Conservation (phyloP, 352 stramenopile species). For the Pythium pectinolyticum region DNA sequence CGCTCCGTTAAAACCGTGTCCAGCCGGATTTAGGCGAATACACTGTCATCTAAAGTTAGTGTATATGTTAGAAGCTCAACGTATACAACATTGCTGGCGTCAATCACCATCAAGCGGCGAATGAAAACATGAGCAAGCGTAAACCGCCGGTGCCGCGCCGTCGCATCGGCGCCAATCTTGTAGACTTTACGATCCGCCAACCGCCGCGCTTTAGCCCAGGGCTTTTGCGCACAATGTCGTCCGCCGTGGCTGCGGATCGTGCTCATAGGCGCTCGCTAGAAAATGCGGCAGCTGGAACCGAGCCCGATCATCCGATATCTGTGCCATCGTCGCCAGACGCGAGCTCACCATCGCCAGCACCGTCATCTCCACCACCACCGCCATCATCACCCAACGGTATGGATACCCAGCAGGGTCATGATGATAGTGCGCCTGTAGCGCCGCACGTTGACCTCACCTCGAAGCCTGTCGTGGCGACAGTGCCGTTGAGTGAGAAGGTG, state of each 20-base stretch:
- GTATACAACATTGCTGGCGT: constrained; percentile 8
- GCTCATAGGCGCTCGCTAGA: not conserved
- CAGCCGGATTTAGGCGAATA: not conserved
- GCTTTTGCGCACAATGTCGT: not conserved
- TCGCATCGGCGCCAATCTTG: constrained; percentile 24
- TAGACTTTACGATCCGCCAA: constrained; percentile 15
- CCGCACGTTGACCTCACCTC: constrained; percentile 3
- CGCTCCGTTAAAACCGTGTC: not conserved
- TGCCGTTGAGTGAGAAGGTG: constrained; percentile 6
- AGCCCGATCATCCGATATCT: not conserved
- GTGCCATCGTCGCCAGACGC: not conserved
- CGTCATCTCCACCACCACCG: not conserved
- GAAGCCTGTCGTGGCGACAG: constrained; percentile 20
- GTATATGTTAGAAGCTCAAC: constrained; percentile 24
- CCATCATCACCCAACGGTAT: not conserved
- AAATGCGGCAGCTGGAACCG: not conserved
- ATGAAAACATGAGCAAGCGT: constrained; percentile 31
- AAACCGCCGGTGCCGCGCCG: constrained; percentile 25
- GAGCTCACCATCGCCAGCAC: not conserved
- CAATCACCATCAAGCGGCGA: constrained; percentile 8
- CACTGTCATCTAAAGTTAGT: constrained; percentile 19
- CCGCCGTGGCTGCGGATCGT: not conserved
- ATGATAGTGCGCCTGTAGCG: not conserved
- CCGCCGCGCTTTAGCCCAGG: not conserved
- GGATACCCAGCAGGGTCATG: constrained; percentile 1